Evolutionary conservation across 129 eudicot genomes (phyloP).

Genomic region (Arctium lappa): DNA sequence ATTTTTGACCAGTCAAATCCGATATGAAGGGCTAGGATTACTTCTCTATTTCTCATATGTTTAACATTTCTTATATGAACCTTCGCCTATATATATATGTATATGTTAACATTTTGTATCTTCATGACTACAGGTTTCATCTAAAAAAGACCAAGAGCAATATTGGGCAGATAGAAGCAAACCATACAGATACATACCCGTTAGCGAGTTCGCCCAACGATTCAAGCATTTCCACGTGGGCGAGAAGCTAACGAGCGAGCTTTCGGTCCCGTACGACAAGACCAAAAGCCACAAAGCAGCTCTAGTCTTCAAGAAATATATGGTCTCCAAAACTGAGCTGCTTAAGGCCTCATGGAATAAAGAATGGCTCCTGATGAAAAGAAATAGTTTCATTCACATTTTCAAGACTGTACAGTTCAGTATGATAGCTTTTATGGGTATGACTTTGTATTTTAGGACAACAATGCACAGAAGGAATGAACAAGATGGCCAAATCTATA

Average conservation of each 20-base stretch:
- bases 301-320: constrained; percentile 47
- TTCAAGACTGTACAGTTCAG: constrained; percentile 56
- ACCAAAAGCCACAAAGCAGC: constrained; percentile 55
- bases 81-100: neutral
- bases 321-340: constrained; percentile 51
- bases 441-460: constrained; percentile 56
- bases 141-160: constrained; percentile 79
- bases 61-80: no score
- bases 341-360: constrained; percentile 66
- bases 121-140: constrained; percentile 53
- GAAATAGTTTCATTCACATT: constrained; percentile 55
- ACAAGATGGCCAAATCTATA: constrained; percentile 50
- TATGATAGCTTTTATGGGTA: constrained; percentile 42
- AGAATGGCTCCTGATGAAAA: constrained; percentile 61
- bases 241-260: constrained; percentile 44
- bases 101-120: neutral
- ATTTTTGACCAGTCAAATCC: no score
- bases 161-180: constrained; percentile 64
- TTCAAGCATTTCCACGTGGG: constrained; percentile 69
- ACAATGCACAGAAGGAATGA: constrained; percentile 41
- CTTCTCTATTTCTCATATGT: no score
- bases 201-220: constrained; percentile 39
- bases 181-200: constrained; percentile 58
- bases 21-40: no score
- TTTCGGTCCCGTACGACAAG: constrained; percentile 61